A percentile compares a stretch with the other conserved stretches of the same genome.
Evolutionary conservation across 108 stramenopile genomes (phyloP).

Genomic region (Aurantiochytrium sp.): DNA sequence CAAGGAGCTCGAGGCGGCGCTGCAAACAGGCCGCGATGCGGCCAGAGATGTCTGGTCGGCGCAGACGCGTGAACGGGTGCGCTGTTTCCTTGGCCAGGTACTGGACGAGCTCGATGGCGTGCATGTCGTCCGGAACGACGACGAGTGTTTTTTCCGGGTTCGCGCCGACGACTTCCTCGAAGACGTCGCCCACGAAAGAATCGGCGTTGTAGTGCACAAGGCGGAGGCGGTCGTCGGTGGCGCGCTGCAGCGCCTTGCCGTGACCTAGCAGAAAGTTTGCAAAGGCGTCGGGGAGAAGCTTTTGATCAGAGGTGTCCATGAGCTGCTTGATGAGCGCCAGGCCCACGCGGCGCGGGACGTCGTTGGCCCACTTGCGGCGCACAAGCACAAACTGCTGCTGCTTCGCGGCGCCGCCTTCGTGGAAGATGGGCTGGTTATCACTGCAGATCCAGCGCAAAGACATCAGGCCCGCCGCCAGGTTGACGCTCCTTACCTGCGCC

Average conservation of each 20-base stretch:
- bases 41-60: neutral
- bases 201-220: neutral
- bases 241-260: neutral
- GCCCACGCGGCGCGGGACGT: neutral
- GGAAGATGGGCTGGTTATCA: neutral
- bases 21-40: neutral
- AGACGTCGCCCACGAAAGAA: neutral
- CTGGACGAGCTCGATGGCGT: neutral
- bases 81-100: neutral
- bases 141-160: neutral
- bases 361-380: neutral
- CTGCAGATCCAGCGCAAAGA: neutral
- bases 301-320: neutral
- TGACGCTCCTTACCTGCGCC: neutral
- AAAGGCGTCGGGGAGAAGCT: neutral
- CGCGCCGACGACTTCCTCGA: neutral
- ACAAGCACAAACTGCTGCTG: neutral
- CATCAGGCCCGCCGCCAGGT: neutral
- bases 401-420: neutral
- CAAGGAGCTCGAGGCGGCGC: slow-evolving; percentile 11
- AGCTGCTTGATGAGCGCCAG: neutral
- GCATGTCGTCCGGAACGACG: neutral
- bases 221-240: neutral
- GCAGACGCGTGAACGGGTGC: neutral
- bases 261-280: neutral